A percentile compares a stretch with the other conserved stretches of the same genome.
Evolutionary conservation across 23 red algal genomes (phyloP).

Genomic region (Gracilariopsis chorda): DNA sequence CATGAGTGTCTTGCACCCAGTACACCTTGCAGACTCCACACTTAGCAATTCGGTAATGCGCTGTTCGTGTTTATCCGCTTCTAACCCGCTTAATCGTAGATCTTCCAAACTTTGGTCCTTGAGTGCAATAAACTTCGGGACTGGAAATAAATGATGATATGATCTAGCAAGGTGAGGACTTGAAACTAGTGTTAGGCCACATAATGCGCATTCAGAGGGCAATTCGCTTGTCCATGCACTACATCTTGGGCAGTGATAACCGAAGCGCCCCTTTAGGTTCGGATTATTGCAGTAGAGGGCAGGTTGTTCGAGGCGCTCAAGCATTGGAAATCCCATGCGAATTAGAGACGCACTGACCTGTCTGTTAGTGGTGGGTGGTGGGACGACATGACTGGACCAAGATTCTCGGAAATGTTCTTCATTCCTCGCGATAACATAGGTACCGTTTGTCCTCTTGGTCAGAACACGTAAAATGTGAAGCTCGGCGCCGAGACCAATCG

Average conservation of each 20-base stretch:
- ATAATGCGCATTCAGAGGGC: constrained; percentile 86
- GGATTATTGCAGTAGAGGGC: constrained; percentile 58
- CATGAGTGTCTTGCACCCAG: constrained; percentile 46
- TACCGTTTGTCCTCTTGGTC: constrained; percentile 54
- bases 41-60: background rate
- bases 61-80: background rate
- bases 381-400: constrained; percentile 41
- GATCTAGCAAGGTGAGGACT: constrained; percentile 90
- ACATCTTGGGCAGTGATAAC: constrained; percentile 88
- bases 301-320: constrained; percentile 33
- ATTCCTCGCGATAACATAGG: constrained; percentile 67
- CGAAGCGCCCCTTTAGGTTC: constrained; percentile 45
- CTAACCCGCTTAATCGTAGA: background rate
- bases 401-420: constrained; percentile 85
- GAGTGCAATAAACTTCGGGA: constrained; percentile 62
- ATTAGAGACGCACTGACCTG: constrained; percentile 55
- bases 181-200: constrained; percentile 84
- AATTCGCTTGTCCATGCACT: constrained; percentile 79
- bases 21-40: constrained; percentile 32
- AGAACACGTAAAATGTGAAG: constrained; percentile 71
- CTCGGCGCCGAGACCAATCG: constrained; percentile 85
- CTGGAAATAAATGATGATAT: constrained; percentile 98
- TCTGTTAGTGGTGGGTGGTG: constrained; percentile 43
- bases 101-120: background rate
- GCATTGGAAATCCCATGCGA: constrained; percentile 93